Evolutionary conservation across 345 rosid genomes (phyloP).

Genomic region (Melaleuca alternifolia): DNA sequence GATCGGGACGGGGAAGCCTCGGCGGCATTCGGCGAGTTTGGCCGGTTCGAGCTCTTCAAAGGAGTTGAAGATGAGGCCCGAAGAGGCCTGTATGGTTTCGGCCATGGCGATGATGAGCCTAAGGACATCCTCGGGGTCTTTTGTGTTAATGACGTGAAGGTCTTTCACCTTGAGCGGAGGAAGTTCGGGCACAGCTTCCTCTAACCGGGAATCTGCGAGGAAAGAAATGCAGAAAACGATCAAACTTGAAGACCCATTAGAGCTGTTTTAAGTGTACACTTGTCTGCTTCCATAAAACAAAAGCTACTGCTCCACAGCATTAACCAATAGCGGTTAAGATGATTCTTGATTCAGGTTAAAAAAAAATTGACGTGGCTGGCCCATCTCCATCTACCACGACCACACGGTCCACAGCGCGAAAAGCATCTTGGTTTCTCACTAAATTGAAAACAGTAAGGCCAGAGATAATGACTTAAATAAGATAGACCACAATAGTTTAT

Average conservation of each 20-base stretch:
- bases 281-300: neutral
- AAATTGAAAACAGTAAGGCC: neutral
- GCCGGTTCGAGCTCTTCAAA: constrained; percentile 12
- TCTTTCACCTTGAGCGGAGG: constrained; percentile 30
- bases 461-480: neutral
- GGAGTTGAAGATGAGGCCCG: constrained; percentile 22
- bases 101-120: neutral
- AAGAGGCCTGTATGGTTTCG: constrained; percentile 2
- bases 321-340: too few relatives aligned
- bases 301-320: neutral
- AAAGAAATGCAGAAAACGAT: neutral
- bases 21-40: neutral
- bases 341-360: too few relatives aligned
- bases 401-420: neutral
- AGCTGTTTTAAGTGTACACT: neutral
- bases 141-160: constrained; percentile 11
- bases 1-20: constrained; percentile 2
- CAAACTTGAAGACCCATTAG: neutral
- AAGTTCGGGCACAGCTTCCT: constrained; percentile 14
- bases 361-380: too few relatives aligned
- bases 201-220: constrained; percentile 11
- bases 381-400: neutral
- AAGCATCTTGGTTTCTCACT: neutral
- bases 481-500: neutral
- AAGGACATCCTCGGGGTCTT: constrained; percentile 1